Conservation (phyloP, 78 protist genomes). For the Ministeria vibrans region DNA sequence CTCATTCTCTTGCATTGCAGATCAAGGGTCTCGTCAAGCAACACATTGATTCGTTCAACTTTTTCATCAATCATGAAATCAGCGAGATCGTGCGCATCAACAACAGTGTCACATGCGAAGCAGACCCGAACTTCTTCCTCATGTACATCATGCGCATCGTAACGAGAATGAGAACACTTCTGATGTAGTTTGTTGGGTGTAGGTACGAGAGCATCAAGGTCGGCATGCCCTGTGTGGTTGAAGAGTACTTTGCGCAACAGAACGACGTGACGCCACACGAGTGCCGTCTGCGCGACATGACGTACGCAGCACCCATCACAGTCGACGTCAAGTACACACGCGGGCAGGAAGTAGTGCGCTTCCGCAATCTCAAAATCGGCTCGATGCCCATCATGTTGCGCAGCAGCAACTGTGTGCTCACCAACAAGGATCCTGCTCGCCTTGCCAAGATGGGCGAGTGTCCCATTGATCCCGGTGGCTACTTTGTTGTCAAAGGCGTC, state of each 20-base stretch:
- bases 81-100: constrained; percentile 74
- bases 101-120: constrained; percentile 59
- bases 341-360: constrained; percentile 23
- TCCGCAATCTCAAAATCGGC: constrained; percentile 77
- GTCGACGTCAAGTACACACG: constrained; percentile 88
- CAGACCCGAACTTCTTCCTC: constrained; percentile 70
- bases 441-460: constrained; percentile 89
- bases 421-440: constrained; percentile 56
- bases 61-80: constrained; percentile 73
- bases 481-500: constrained; percentile 77
- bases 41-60: constrained; percentile 95
- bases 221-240: constrained; percentile 67
- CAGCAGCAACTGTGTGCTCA: constrained; percentile 70
- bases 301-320: constrained; percentile 92
- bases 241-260: constrained; percentile 17
- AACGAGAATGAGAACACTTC: no score
- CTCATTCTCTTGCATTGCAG: neutral
- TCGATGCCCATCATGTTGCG: constrained; percentile 97
- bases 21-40: constrained; percentile 87
- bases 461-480: constrained; percentile 95
- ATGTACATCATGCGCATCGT: constrained; percentile 34
- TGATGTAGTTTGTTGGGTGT: neutral
- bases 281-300: constrained; percentile 96
- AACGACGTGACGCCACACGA: constrained; percentile 78
- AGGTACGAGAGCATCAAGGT: constrained; percentile 67